phyloP scores from a whole-genome alignment of 768 basidiomycete genomes.

The Phylloporus sp. region DNA sequence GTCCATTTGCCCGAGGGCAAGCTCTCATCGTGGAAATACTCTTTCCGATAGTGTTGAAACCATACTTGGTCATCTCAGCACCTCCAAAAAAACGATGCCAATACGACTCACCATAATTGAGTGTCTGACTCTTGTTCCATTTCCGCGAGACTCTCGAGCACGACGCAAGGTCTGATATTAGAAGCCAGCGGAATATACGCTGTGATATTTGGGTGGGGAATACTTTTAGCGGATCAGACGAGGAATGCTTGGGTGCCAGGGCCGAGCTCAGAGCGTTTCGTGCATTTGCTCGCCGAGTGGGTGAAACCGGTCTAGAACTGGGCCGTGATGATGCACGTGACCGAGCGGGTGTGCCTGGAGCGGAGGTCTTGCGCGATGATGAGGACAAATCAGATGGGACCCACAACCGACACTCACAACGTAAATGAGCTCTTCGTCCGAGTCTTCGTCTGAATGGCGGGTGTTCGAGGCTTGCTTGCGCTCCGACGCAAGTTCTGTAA shows the following conservation, averaged over 20 bases:
- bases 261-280: conserved; percentile 27
- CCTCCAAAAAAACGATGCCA: not conserved
- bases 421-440: conserved; percentile 64
- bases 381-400: conserved; percentile 6
- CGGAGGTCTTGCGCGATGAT: conserved; percentile 45
- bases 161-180: conserved; percentile 61
- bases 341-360: conserved; percentile 62
- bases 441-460: conserved; percentile 40
- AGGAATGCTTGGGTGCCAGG: conserved; percentile 17
- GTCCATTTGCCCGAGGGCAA: conserved; percentile 86
- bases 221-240: conserved; percentile 56
- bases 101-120: conserved; percentile 72
- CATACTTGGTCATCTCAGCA: conserved; percentile 54
- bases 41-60: conserved; percentile 89
- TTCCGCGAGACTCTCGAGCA: conserved; percentile 80
- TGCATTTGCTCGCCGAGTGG: conserved; percentile 17
- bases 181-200: conserved; percentile 61
- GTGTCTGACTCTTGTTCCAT: conserved; percentile 84
- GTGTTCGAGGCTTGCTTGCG: conserved; percentile 16
- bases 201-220: conserved; percentile 83
- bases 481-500: conserved; percentile 30
- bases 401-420: conserved; percentile 46
- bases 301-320: conserved; percentile 42
- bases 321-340: conserved; percentile 53
- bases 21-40: conserved; percentile 78